phyloP scores from a whole-genome alignment of 169 alveolate genomes.

The Perkinsus chesapeaki region DNA sequence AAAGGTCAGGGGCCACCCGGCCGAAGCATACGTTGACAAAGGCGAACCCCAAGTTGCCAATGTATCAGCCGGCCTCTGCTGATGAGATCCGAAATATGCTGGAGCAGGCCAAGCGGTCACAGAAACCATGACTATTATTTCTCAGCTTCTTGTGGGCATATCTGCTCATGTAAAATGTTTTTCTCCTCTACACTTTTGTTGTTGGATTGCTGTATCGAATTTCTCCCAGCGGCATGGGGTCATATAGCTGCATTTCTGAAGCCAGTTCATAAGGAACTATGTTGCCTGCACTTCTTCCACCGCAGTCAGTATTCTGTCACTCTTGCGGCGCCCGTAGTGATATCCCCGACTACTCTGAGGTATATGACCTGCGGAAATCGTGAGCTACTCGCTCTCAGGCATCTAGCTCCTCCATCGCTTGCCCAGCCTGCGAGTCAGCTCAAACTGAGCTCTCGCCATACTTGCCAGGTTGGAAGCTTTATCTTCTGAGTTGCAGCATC shows the following conservation, averaged over 20 bases:
- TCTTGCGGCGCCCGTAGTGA: background rate
- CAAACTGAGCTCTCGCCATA: background rate
- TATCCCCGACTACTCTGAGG: background rate
- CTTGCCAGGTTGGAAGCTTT: background rate
- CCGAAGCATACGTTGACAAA: too few relatives aligned
- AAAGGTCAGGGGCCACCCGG: too few relatives aligned
- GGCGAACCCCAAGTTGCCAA: too few relatives aligned
- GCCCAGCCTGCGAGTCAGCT: background rate
- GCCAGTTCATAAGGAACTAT: background rate
- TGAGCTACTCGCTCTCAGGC: background rate
- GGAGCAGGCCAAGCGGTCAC: background rate
- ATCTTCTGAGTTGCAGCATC: background rate
- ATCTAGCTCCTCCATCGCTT: background rate
- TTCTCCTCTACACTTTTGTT: too few relatives aligned
- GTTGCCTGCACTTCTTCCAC: background rate
- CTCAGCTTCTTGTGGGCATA: too few relatives aligned
- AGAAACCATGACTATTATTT: background rate
- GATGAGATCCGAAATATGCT: background rate
- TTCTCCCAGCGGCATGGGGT: too few relatives aligned
- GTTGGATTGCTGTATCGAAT: too few relatives aligned
- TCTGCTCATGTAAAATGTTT: too few relatives aligned
- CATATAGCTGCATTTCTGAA: too few relatives aligned
- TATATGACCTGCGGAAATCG: background rate
- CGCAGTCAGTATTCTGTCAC: background rate
- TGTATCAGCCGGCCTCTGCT: background rate